A percentile compares a stretch with the other conserved stretches of the same genome.
Conservation (phyloP, 352 stramenopile genomes). For the Pythium aphanidermatum region DNA sequence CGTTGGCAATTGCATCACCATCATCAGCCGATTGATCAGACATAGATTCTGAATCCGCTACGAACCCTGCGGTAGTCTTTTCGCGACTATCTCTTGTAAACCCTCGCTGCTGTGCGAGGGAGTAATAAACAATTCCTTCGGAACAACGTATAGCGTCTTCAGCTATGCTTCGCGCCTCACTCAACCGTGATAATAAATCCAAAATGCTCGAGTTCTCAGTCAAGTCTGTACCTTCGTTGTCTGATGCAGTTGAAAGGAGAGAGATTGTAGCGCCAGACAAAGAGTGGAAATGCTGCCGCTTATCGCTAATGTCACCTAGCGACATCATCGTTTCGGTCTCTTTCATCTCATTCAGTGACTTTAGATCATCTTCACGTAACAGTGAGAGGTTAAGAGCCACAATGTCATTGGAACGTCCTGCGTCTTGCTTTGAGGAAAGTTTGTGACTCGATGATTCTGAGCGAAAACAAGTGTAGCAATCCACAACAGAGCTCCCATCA, state of each 20-base stretch:
- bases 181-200: too few species aligned
- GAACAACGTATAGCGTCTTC: too few species aligned
- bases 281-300: constrained; percentile 12
- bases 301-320: constrained; percentile 11
- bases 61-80: neutral
- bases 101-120: too few species aligned
- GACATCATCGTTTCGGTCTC: neutral
- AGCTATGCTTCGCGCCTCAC: too few species aligned
- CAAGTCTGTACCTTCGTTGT: too few species aligned
- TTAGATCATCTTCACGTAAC: constrained; percentile 1
- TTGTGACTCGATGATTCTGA: neutral
- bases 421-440: neutral
- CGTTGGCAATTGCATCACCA: constrained; percentile 5
- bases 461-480: constrained; percentile 7
- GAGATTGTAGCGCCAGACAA: too few species aligned
- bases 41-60: constrained; percentile 12
- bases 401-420: neutral
- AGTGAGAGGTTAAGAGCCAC: constrained; percentile 5
- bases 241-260: too few species aligned
- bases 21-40: constrained; percentile 15
- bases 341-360: neutral
- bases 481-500: constrained; percentile 3
- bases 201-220: too few species aligned
- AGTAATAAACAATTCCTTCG: too few species aligned
- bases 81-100: neutral